Evolutionary conservation across 164 flowering plant genomes (phyloP), one percentile per base, ranked within the genome.

Genomic region (Platanus orientalis): DNA sequence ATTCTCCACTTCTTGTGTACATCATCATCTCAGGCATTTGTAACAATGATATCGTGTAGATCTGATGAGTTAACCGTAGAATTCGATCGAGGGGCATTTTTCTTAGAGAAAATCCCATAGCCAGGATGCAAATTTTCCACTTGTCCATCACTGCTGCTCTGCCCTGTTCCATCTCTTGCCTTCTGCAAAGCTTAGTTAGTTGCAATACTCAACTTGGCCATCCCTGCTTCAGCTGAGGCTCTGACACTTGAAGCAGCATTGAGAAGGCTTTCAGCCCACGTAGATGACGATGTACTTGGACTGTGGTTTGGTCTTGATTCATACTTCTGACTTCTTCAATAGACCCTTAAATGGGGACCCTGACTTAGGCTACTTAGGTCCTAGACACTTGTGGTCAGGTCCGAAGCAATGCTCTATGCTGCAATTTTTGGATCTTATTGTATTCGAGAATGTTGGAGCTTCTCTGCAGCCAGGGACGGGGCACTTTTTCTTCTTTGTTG

Each of bases 391-490:
- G 80, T 94, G 99, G 63, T 89, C 99, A 50, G 86, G 84, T 29
- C 96, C 97, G 74, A 89, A 69, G 65, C 99, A 91, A 60, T 94
- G 97, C 28, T 91, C 96, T 0, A 78, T 2, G 24, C 57, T 64
- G 76, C 99, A 94, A 58, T 94, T 97, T 61, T 84, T 78, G 61
- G 97, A 91, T 68, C 73, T 82, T 64, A 94, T 81, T 30, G 93
- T 89, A 79, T 91, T 91, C 12, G 99, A 94, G 76, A 94, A 91
- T 13, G 89, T 83, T 28, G 89, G 81, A 16, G 75, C 16, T 68
- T 89, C 97, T 73, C 73, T 81, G 81, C 99, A 94, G 54, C 96
- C 78, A 40, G 77, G 83, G 27, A 81, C 89, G 17, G 99, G 97
- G 72, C 97, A 94, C 59, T 82, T 89, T 61, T 71, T 81, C 79